Evolutionary conservation across 192 early-diverging fungal genomes (phyloP).

Genomic region (Linnemannia elongata): DNA sequence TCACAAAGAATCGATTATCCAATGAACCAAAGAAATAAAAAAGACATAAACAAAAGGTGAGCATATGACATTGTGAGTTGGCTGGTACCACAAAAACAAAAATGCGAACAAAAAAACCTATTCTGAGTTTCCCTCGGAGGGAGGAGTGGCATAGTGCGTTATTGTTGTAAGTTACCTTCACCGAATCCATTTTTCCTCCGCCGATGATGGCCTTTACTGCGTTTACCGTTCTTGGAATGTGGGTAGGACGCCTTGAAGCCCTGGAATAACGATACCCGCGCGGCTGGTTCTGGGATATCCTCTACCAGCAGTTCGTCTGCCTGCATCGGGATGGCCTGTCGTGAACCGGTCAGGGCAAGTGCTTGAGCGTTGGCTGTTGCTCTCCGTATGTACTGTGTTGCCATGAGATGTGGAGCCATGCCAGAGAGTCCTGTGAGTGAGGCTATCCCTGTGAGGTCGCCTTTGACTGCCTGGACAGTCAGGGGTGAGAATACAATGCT

Average conservation of each 20-base stretch:
- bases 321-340: constrained; percentile 10
- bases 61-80: constrained; percentile 4
- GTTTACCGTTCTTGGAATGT: constrained; percentile 40
- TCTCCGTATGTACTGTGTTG: constrained; percentile 53
- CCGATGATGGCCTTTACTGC: constrained; percentile 39
- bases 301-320: constrained; percentile 56
- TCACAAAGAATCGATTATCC: background rate
- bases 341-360: constrained; percentile 32
- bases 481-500: constrained; percentile 69
- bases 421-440: constrained; percentile 55
- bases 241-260: constrained; percentile 69
- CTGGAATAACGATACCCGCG: constrained; percentile 68
- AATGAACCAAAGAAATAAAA: background rate
- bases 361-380: constrained; percentile 41
- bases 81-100: background rate
- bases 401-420: constrained; percentile 64
- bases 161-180: constrained; percentile 23
- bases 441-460: constrained; percentile 63
- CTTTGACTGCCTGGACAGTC: constrained; percentile 63
- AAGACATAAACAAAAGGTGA: background rate
- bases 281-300: constrained; percentile 68
- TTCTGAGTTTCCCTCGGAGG: background rate
- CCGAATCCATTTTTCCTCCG: constrained; percentile 51
- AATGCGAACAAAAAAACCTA: background rate
- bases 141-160: background rate